phyloP scores from a whole-genome alignment of 805 yeast species.

The Lachancea lanzarotensis region DNA sequence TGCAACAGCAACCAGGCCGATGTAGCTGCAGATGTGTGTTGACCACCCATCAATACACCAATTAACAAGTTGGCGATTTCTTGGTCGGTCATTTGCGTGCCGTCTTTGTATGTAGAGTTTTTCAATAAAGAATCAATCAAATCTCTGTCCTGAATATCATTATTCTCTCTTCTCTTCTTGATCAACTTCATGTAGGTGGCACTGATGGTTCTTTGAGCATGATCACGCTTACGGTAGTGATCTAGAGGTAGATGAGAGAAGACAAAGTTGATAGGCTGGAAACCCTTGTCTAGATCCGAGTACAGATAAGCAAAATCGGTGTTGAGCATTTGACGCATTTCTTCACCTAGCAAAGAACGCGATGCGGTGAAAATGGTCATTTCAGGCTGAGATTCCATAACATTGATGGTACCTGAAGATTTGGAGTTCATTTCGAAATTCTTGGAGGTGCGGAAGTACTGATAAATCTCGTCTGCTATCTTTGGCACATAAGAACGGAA shows the following conservation, averaged over 20 bases:
- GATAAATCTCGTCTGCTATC: constrained; percentile 68
- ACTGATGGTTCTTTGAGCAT: constrained; percentile 78
- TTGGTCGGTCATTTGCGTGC: constrained; percentile 87
- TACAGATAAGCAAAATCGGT: constrained; percentile 78
- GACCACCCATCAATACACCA: constrained; percentile 98
- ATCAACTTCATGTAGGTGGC: constrained; percentile 76
- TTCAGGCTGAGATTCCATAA: constrained; percentile 85
- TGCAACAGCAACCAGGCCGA: constrained; percentile 93
- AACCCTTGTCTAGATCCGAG: constrained; percentile 92
- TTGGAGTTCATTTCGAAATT: constrained; percentile 40
- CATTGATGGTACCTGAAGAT: constrained; percentile 49
- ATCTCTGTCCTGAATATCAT: constrained; percentile 80
- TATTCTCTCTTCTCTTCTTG: constrained; percentile 60
- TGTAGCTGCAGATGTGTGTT: constrained; percentile 95
- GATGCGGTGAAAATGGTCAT: constrained; percentile 95
- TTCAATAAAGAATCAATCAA: constrained; percentile 83
- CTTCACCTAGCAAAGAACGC: constrained; percentile 84
- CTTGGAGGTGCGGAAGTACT: constrained; percentile 52
- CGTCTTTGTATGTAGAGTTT: constrained; percentile 83
- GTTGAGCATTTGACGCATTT: constrained; percentile 77
- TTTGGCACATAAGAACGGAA: constrained; percentile 83
- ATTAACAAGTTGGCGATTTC: constrained; percentile 90
- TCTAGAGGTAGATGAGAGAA: constrained; percentile 92
- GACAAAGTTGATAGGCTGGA: constrained; percentile 91
- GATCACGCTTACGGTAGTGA: constrained; percentile 75